Percentiles rank a stretch among this genome's conserved stretches.
Evolutionary conservation across 495 filamentous ascomycete species (phyloP).

Genomic region (Oidiodendron maius): DNA sequence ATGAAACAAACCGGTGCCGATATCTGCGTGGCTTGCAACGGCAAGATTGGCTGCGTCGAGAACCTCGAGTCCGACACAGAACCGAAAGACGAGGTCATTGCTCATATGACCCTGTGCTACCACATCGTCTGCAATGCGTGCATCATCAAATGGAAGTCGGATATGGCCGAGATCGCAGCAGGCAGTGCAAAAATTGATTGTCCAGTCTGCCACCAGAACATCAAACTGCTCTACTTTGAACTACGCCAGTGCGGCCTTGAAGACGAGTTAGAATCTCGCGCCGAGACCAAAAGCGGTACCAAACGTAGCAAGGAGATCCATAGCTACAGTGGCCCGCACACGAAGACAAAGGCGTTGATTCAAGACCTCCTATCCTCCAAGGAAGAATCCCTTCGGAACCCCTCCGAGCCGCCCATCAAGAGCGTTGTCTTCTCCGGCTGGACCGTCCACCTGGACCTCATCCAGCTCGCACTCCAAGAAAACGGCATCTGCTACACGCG

Average conservation of each 20-base stretch:
- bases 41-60: constrained; percentile 50
- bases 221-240: constrained; percentile 53
- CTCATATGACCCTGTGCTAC: constrained; percentile 76
- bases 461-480: constrained; percentile 74
- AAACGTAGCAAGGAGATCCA: constrained; percentile 52
- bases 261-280: constrained; percentile 45
- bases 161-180: constrained; percentile 29
- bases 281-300: constrained; percentile 35
- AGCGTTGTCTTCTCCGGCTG: constrained; percentile 90
- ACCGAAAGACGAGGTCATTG: constrained; percentile 56
- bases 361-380: constrained; percentile 55
- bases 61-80: constrained; percentile 46
- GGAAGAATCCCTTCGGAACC: constrained; percentile 50
- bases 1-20: constrained; percentile 73
- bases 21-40: constrained; percentile 60
- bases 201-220: constrained; percentile 55
- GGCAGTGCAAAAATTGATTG: constrained; percentile 45
- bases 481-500: constrained; percentile 65
- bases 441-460: constrained; percentile 91
- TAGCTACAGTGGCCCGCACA: constrained; percentile 78
- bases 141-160: constrained; percentile 44
- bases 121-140: constrained; percentile 76
- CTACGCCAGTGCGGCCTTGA: constrained; percentile 62
- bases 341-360: constrained; percentile 79
- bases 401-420: constrained; percentile 65